Evolutionary conservation across 768 basidiomycete species (phyloP).

Genomic region (Pholiota molesta): DNA sequence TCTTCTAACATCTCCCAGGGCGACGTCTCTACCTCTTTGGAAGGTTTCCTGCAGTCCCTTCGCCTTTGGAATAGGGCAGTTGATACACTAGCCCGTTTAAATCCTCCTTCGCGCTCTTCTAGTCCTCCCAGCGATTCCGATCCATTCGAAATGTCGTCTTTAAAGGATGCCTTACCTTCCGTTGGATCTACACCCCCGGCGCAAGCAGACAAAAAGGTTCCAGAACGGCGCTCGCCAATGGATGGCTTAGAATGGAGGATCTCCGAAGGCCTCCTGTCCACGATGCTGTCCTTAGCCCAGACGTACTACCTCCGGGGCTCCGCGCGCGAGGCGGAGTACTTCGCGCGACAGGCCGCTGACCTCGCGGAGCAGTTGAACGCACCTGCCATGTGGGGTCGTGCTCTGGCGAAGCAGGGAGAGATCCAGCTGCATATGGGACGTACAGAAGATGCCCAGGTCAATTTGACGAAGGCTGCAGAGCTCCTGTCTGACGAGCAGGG

Average conservation of each 20-base stretch:
- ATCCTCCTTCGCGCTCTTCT: constrained; percentile 33
- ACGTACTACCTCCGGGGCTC: constrained; percentile 78
- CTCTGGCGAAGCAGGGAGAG: constrained; percentile 68
- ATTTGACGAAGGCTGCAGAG: constrained; percentile 52
- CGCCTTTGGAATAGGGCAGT: constrained; percentile 82
- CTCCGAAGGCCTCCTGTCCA: constrained; percentile 68
- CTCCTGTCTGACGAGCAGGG: constrained; percentile 50
- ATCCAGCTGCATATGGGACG: constrained; percentile 67
- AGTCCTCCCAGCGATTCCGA: constrained; percentile 44
- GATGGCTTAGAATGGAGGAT: constrained; percentile 77
- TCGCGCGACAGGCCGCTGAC: constrained; percentile 74
- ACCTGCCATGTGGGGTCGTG: constrained; percentile 64
- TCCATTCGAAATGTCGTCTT: constrained; percentile 54
- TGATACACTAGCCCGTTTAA: constrained; percentile 65
- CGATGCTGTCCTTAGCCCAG: constrained; percentile 65
- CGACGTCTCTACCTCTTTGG: constrained; percentile 57
- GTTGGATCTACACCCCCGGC: not conserved
- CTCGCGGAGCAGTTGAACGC: constrained; percentile 72
- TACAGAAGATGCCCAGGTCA: constrained; percentile 57
- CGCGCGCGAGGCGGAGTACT: constrained; percentile 83
- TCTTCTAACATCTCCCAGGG: constrained; percentile 44
- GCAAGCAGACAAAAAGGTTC: not conserved
- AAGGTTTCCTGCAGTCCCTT: constrained; percentile 66
- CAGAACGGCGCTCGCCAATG: constrained; percentile 34
- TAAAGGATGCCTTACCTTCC: constrained; percentile 18